These are phyloP conservation scores for Oryza meridionalis DNA, from an alignment of 176 grass and related monocot genomes.

Conservation along the genomic window DNA sequence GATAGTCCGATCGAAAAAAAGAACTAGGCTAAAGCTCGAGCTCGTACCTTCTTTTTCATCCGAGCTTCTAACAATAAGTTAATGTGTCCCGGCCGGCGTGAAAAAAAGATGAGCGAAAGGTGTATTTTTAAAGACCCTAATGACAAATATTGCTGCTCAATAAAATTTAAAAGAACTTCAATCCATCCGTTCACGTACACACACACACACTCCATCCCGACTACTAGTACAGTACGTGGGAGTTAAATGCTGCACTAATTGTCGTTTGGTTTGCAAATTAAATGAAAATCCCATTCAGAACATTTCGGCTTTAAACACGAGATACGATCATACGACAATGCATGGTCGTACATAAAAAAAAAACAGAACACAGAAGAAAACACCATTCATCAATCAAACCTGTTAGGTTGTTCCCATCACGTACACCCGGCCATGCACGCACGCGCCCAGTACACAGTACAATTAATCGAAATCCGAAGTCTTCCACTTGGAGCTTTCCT, in stretches of 20 bases:
- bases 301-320: neutral
- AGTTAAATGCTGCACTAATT: neutral
- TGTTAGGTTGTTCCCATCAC: neutral
- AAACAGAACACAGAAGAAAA: too few species aligned
- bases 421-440: neutral
- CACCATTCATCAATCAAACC: neutral
- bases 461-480: neutral
- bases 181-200: neutral
- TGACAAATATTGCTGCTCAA: too few species aligned
- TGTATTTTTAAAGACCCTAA: too few species aligned
- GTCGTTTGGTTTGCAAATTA: neutral
- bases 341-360: neutral
- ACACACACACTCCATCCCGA: too few species aligned
- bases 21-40: too few species aligned
- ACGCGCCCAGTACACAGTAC: neutral
- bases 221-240: neutral
- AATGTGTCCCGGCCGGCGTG: too few species aligned
- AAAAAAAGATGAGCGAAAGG: too few species aligned
- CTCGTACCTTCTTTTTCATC: too few species aligned
- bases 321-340: neutral
- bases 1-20: too few species aligned
- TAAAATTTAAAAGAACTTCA: neutral
- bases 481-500: neutral
- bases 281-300: neutral
- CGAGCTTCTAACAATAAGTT: too few species aligned